Evolutionary conservation across 177 flowering plant species (phyloP), one percentile per base, ranked within the genome.

Genomic region (Vitis hybrid): DNA sequence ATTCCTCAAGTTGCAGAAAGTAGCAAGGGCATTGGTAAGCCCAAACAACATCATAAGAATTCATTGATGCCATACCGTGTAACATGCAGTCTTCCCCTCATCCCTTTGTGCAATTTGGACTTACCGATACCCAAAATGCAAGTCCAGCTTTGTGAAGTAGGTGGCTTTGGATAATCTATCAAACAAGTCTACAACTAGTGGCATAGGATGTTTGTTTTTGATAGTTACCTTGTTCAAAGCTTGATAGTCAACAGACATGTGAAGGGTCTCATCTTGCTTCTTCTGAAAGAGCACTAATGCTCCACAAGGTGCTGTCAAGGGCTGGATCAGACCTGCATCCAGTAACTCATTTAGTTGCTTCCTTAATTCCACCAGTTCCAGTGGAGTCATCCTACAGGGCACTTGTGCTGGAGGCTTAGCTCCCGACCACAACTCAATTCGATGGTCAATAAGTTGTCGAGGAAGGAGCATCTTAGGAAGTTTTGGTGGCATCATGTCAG

Each of bases 171-270:
- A 13, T 9, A 58, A 10, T 11, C 20, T 14, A 58, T 58, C 61
- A 18, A 58, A 58, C 61, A 58, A 58, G 20, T 58, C 61, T 18
- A 58, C 61, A 9, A 58, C 20, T 14, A 58, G 61, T 10, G 61
- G 61, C 18, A 58, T 16, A 11, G 18, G 4, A 18, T 58, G 19
- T 58, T 58, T 58, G 61, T 16, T 58, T 22, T 58, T 58, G n/a
- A 58, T 18, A 22, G 61, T 58, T 22, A 58, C n/a, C 61, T 58
- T 58, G 18, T 58, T 58, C 61, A 58, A 16, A 10, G n/a, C 61
- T 2, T 11, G 7, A 58, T 13, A 13, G 61, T 58, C 61, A 18
- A 13, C 18, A 16, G n/a, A 58, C 18, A 58, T 12, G 10, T 0
- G n/a, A 9, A 16, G n/a, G 10, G 61, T 15, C 10, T 22, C 61